A percentile compares a stretch with the other conserved stretches of the same genome.
These are phyloP conservation scores for Xylaria sp. DNA, from an alignment of 2,329 filamentous ascomycete species.

Conservation along the genomic window DNA sequence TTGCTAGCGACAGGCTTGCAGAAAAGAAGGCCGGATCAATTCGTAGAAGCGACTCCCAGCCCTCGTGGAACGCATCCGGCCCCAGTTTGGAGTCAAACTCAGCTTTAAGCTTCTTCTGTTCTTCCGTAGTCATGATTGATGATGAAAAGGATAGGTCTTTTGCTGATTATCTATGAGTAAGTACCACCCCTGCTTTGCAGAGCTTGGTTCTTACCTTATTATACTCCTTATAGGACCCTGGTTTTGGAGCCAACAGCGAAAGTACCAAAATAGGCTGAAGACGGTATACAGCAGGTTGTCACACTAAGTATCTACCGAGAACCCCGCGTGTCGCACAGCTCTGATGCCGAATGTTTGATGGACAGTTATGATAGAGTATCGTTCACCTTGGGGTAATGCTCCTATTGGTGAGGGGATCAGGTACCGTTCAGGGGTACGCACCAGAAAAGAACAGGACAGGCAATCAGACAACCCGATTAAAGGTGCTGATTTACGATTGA, in stretches of 20 bases:
- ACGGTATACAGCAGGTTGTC: background rate
- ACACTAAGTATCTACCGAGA: slow-evolving; percentile 14
- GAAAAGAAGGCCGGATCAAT: slow-evolving; percentile 45
- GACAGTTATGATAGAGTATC: background rate
- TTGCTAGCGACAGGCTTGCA: slow-evolving; percentile 43
- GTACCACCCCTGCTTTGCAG: too few relatives aligned
- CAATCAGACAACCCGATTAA: background rate
- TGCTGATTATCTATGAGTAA: background rate
- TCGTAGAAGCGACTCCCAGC: slow-evolving; percentile 45
- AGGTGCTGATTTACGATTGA: too few relatives aligned
- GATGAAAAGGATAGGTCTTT: background rate
- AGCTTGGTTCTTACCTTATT: background rate
- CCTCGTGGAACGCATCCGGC: slow-evolving; percentile 40
- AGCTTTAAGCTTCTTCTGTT: slow-evolving; percentile 36
- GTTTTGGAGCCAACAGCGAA: background rate
- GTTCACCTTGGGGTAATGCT: slow-evolving; percentile 20
- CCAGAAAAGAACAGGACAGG: background rate
- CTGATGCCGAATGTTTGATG: background rate
- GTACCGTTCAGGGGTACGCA: background rate
- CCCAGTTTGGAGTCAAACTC: slow-evolving; percentile 42
- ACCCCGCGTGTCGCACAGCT: slow-evolving; percentile 14
- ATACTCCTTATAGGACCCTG: background rate
- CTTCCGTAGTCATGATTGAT: slow-evolving; percentile 36
- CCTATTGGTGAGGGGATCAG: slow-evolving; percentile 9
- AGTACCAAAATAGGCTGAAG: slow-evolving; percentile 30